Conservation (phyloP, 345 rosid genomes). For the Gossypium australe region DNA sequence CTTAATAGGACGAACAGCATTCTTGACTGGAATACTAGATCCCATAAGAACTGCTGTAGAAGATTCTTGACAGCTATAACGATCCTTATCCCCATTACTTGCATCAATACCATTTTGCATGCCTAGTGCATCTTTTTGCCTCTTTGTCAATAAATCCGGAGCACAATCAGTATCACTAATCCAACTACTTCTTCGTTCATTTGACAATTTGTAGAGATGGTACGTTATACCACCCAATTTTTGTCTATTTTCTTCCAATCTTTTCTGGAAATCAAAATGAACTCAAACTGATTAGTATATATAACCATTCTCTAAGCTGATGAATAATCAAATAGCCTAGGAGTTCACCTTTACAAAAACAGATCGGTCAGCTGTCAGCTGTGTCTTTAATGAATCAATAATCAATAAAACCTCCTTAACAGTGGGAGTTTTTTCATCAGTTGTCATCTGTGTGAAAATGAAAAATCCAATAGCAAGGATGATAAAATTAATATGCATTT, state of each 20-base stretch:
- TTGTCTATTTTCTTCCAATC: constrained; percentile 66
- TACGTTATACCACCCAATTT: constrained; percentile 54
- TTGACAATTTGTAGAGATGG: constrained; percentile 41
- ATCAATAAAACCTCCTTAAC: constrained; percentile 37
- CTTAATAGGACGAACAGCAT: constrained; percentile 68
- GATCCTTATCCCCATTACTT: constrained; percentile 48
- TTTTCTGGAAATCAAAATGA: constrained; percentile 43
- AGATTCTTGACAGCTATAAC: constrained; percentile 43
- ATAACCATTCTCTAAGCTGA: neutral
- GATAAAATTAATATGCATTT: neutral
- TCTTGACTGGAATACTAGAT: constrained; percentile 67
- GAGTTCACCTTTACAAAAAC: constrained; percentile 54
- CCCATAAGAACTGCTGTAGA: constrained; percentile 61
- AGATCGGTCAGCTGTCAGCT: constrained; percentile 58
- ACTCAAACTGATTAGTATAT: constrained; percentile 3
- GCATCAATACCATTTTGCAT: constrained; percentile 55
- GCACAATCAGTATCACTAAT: constrained; percentile 22
- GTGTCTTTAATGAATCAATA: constrained; percentile 25
- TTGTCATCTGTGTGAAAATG: constrained; percentile 19
- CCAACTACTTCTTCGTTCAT: constrained; percentile 49
- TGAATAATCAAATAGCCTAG: neutral
- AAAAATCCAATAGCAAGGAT: neutral
- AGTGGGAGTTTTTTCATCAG: constrained; percentile 25
- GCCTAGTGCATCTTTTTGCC: constrained; percentile 65
- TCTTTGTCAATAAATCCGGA: constrained; percentile 61